Percentiles rank a stretch among this genome's conserved stretches.
These are phyloP conservation scores for Epichloe aotearoae DNA, from an alignment of 2,329 filamentous ascomycete species.

Conservation along the genomic window DNA sequence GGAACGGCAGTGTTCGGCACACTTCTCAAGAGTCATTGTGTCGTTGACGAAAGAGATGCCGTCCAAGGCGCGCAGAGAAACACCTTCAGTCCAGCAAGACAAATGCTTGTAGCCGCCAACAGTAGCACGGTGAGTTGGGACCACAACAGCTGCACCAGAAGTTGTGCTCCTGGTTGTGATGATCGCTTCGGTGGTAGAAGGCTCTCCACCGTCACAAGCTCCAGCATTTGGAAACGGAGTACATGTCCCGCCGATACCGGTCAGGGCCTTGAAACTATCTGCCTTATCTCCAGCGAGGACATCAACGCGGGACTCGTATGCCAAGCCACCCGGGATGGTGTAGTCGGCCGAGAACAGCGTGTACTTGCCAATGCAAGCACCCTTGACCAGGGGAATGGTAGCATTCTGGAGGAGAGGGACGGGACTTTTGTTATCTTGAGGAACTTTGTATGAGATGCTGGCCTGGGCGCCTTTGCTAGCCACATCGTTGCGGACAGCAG, in stretches of 20 bases:
- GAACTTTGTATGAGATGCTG: constrained; percentile 30
- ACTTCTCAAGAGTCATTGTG: constrained; percentile 35
- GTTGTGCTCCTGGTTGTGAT: constrained; percentile 12
- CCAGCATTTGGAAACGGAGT: constrained; percentile 23
- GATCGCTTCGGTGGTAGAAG: neutral
- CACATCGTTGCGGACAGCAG: constrained; percentile 36
- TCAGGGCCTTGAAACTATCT: constrained; percentile 36
- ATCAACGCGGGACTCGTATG: constrained; percentile 32
- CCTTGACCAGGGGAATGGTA: constrained; percentile 27
- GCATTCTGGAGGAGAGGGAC: constrained; percentile 27
- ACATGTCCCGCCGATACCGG: constrained; percentile 31
- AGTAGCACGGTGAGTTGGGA: constrained; percentile 21
- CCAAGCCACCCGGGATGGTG: constrained; percentile 30
- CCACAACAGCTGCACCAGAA: constrained; percentile 13
- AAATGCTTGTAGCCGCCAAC: constrained; percentile 31
- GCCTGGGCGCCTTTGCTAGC: constrained; percentile 27
- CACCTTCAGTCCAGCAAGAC: constrained; percentile 36
- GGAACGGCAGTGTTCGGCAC: constrained; percentile 30
- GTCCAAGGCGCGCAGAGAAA: constrained; percentile 28
- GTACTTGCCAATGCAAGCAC: constrained; percentile 32
- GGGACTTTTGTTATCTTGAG: constrained; percentile 25
- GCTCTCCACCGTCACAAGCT: constrained; percentile 12
- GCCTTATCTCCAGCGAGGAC: constrained; percentile 27
- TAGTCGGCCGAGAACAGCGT: constrained; percentile 33
- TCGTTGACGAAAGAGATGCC: constrained; percentile 29